phyloP scores from a whole-genome alignment of 768 basidiomycete genomes.

The Mycena galericulata region DNA sequence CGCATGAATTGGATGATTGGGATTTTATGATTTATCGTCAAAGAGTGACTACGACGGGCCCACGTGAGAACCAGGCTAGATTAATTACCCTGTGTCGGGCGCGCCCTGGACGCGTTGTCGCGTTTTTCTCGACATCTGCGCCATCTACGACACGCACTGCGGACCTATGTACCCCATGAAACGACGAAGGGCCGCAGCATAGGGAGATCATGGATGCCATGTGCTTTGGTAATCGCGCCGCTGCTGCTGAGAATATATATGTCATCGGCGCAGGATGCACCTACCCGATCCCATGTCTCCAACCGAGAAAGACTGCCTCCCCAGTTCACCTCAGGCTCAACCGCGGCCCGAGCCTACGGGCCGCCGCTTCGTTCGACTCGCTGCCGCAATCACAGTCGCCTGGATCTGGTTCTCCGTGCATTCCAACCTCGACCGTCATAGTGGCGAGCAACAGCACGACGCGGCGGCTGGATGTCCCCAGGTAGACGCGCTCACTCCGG shows the following conservation, averaged over 20 bases:
- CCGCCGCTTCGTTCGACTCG: neutral
- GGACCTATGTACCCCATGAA: neutral
- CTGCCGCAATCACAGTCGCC: neutral
- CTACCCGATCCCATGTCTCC: conserved; percentile 6
- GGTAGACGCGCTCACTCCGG: conserved; percentile 17
- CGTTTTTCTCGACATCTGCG: neutral
- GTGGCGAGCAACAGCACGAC: neutral
- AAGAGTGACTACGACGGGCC: neutral
- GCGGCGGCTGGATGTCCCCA: conserved; percentile 19
- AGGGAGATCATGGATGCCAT: neutral
- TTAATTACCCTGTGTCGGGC: no score
- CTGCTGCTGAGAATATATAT: neutral
- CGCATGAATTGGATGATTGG: no score
- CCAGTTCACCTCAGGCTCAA: neutral
- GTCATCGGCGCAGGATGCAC: neutral
- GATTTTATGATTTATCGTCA: no score
- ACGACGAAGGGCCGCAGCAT: neutral
- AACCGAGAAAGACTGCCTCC: neutral
- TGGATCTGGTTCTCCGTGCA: neutral
- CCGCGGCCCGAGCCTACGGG: neutral
- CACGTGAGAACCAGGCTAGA: neutral
- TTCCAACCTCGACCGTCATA: no score
- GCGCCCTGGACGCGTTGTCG: neutral
- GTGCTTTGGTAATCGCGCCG: neutral
- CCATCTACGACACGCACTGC: no score